Conservation (phyloP, 2,329 filamentous ascomycete genomes). For the Fusarium buharicum region DNA sequence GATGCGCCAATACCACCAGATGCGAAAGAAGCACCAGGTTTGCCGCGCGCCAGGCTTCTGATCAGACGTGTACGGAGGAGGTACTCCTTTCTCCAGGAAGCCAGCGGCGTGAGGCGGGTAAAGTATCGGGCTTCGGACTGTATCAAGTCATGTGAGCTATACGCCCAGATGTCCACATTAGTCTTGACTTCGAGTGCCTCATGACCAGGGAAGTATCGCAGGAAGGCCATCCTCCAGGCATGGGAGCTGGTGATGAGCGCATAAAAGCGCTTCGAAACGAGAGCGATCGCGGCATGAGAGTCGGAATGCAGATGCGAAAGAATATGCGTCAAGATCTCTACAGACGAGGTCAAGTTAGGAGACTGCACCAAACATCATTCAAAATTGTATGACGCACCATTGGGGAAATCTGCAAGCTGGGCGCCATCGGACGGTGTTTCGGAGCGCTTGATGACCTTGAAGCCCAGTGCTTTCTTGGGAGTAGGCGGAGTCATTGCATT, state of each 20-base stretch:
- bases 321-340: slow-evolving; percentile 92
- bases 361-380: background rate
- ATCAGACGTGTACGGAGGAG: slow-evolving; percentile 86
- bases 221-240: slow-evolving; percentile 92
- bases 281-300: slow-evolving; percentile 81
- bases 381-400: slow-evolving; percentile 68
- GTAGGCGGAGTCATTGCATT: slow-evolving; percentile 63
- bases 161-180: slow-evolving; percentile 54
- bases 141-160: slow-evolving; percentile 63
- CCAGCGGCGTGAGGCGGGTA: slow-evolving; percentile 79
- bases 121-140: slow-evolving; percentile 82
- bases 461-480: slow-evolving; percentile 61
- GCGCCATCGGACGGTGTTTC: slow-evolving; percentile 53
- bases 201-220: slow-evolving; percentile 86
- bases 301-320: slow-evolving; percentile 89
- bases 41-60: slow-evolving; percentile 82
- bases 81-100: slow-evolving; percentile 98
- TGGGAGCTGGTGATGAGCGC: slow-evolving; percentile 88
- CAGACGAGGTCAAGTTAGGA: slow-evolving; percentile 27
- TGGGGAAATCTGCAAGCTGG: slow-evolving; percentile 73
- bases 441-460: slow-evolving; percentile 65
- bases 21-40: slow-evolving; percentile 70
- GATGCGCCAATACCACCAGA: slow-evolving; percentile 63
- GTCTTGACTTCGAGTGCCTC: slow-evolving; percentile 53
- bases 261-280: slow-evolving; percentile 90